Evolutionary conservation across 768 basidiomycete genomes (phyloP).

Genomic region (Leccinum ochraceum): DNA sequence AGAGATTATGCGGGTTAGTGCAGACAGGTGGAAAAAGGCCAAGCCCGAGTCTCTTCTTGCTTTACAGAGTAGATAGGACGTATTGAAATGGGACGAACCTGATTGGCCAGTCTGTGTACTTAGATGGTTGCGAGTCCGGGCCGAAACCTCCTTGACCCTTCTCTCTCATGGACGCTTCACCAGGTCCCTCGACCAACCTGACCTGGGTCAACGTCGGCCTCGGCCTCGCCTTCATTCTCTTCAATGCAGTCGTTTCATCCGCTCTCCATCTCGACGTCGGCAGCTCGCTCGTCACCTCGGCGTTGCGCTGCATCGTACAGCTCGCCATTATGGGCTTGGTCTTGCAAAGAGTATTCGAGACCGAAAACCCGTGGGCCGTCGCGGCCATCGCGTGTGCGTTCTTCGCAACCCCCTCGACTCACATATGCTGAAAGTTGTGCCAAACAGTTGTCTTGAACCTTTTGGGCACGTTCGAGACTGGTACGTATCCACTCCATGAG

Average conservation of each 20-base stretch:
- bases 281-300: constrained; percentile 63
- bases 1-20: constrained; percentile 45
- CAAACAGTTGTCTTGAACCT: constrained; percentile 64
- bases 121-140: too few relatives aligned
- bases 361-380: constrained; percentile 73
- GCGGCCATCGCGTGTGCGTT: constrained; percentile 69
- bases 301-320: constrained; percentile 75
- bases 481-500: constrained; percentile 38
- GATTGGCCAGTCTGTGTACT: background rate
- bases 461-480: constrained; percentile 76
- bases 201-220: constrained; percentile 76
- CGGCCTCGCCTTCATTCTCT: constrained; percentile 71
- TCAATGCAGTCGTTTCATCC: constrained; percentile 68
- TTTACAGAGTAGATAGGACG: background rate
- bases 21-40: constrained; percentile 55
- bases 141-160: background rate
- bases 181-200: constrained; percentile 36
- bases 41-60: constrained; percentile 43
- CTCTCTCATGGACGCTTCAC: constrained; percentile 34
- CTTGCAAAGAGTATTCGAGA: constrained; percentile 72
- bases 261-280: constrained; percentile 70
- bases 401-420: background rate
- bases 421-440: background rate
- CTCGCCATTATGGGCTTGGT: constrained; percentile 72
- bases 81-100: background rate